Evolutionary conservation across 345 rosid genomes (phyloP).

Genomic region (Eutrema heterophyllum): DNA sequence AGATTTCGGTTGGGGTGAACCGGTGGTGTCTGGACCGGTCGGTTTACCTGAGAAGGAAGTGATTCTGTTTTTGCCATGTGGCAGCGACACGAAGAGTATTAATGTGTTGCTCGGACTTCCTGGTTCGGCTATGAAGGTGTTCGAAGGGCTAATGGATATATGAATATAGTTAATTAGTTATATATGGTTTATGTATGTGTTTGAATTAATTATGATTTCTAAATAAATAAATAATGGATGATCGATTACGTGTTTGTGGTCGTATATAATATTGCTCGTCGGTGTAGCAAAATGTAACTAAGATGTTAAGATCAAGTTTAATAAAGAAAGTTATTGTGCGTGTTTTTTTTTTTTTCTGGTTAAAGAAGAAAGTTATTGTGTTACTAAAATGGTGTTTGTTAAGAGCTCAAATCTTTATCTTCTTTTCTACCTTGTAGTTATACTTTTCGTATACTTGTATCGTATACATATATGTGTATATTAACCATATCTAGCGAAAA

Average conservation of each 20-base stretch:
- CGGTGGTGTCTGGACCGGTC: slow-evolving; percentile 70
- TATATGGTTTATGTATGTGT: not conserved
- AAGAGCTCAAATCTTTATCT: not conserved
- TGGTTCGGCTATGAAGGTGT: slow-evolving; percentile 64
- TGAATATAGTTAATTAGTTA: slow-evolving; percentile 17
- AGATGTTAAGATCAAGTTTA: not conserved
- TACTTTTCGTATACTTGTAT: no score
- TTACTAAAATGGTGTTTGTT: not conserved
- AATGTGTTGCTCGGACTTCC: slow-evolving; percentile 82
- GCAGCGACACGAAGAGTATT: slow-evolving; percentile 53
- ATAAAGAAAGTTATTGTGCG: not conserved
- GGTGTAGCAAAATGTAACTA: slow-evolving; percentile 16
- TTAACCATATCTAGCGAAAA: no score
- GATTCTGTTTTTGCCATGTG: slow-evolving; percentile 62
- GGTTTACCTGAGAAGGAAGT: slow-evolving; percentile 90
- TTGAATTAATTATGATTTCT: not conserved
- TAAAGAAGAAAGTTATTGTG: not conserved
- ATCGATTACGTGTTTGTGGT: not conserved
- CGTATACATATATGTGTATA: no score
- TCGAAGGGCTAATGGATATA: slow-evolving; percentile 53
- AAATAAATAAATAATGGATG: slow-evolving; percentile 7
- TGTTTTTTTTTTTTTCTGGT: no score
- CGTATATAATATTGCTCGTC: not conserved
- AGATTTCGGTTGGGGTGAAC: slow-evolving; percentile 93
- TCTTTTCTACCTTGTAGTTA: no score